Evolutionary conservation across 495 filamentous ascomycete genomes (phyloP), one percentile per base, ranked within the genome.

Genomic region (Neurospora cerealis): DNA sequence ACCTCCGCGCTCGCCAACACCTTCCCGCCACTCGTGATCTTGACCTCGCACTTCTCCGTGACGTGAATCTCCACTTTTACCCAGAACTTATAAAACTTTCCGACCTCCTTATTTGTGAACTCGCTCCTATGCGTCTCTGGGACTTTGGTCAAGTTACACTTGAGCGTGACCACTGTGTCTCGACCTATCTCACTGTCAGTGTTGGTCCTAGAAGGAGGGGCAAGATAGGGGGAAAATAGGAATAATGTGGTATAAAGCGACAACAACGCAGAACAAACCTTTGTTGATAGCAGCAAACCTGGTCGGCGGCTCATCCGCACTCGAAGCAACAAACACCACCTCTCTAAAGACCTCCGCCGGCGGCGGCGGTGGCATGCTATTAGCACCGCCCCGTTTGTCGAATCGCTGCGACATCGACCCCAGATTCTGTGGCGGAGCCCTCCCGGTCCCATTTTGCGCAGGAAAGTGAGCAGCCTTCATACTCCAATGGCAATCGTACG

Each of bases 111-210:
- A 69, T 70, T 69, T 5, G 21, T 46, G 34, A 71, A 71, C 39
- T 75, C 73, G 0, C 24, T 66, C 19, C 70, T 72, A 15, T 73
- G n/a, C 9, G 24, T 39, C 32, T 60, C 28, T 15, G 76, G 74
- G 36, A 78, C 70, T 32, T 74, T 73, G 4, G 78, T 78, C 69
- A 79, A 34, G 72, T 79, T 75, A 70, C 77, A 78, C 24, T 41
- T 71, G 24, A 79, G 70, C 6, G 44, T 72, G 9, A 75, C 17
- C 5, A 60, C 54, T 2, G 73, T 42, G 38, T 73, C 76, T 19
- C 36, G 46, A 3, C 34, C 78, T 79, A 44, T 11, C 3, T 24
- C 21, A 34, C 11, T 9, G 66, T 75, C 32, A 74, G 70, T 44
- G 41, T 32, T 13, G 21, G 13, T 60, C 9, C 5, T 28, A 13